Base-by-base conservation (phyloP, 106 monocot genomes). In the Allium fistulosum region DNA sequence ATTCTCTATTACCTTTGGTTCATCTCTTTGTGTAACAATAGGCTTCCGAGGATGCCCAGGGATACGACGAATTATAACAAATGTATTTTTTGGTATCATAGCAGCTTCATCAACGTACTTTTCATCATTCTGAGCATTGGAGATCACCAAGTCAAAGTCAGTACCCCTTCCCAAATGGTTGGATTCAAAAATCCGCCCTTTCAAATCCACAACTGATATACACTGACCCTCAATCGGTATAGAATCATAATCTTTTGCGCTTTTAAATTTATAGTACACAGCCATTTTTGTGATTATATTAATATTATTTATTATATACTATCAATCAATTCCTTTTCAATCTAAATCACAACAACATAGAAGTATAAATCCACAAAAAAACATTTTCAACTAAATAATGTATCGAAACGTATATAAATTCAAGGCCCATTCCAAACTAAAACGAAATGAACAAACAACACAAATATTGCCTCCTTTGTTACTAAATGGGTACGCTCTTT, bases 211-310 rank as follows among this genome's bases (percentile, higher is more conserved):
- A 87, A 97, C 84, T 66, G 92, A 89, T 73, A 97, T 97, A 71
- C 92, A 97, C 73, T 89, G 97, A 28, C 97, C 97, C 78, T 92
- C 97, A 61, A 97, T 92, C 45, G 86, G 80, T 59, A 97, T 80
- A 58, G 86, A 87, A 69, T 97, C 89, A 61, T 72, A 97, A 79
- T 89, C 89, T 73, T 79, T 92, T 53, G 97, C 97, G 83, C 97
- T 97, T 76, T 97, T 97, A 81, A 97, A 97, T 82, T 92, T 97
- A 76, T 82, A 97, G 68, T 97, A 97, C 69, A 97, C 89, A 73
- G 97, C 86, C 97, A 97, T 96, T 22, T 22, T 22, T 46, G 9
- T 22, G 22, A 22, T 22, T 22, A 22, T 22, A 22, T 22, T 22
- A 22, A 22, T 22, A 22, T 22, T 0, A 22, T 22, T 22, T 22